Evolutionary conservation across 805 yeast genomes (phyloP), one percentile per base, ranked within the genome.

Genomic region (Saccharomycopsis schoenii): DNA sequence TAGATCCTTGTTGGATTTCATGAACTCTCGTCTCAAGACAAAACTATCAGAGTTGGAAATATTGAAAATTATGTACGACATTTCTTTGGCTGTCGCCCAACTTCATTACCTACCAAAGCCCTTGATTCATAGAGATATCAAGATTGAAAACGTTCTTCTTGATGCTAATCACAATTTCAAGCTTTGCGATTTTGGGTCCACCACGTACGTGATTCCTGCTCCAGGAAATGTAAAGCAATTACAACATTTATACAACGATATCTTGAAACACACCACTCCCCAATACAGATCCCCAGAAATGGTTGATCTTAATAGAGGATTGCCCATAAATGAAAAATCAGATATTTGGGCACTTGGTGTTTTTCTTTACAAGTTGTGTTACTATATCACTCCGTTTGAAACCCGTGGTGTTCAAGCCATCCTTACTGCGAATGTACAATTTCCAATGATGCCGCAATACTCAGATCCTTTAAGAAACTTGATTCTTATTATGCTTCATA

Each of bases 261-360:
- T 88, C 50, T 73, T 87, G 79, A 85, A 82, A 61, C 88, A 88
- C 71, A 88, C 96, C 0, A 88, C 96, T 0, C 92, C 96, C 0
- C 96, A 88, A 69, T 88, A 88, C 69, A 76, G 96, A 65, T 77
- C 91, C 3, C 96, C 96, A 2, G 96, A 88, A 71, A 88, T 88
- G 94, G 75, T 88, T 37, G 93, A 88, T 68, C 74, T 88, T 40
- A 78, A 82, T 58, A 78, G 82, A 61, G 84, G 89, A 2, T 79
- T 80, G 61, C 86, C 93, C 12, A 83, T 88, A 58, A 88, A 88
- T 71, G 94, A 88, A 69, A 88, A 88, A 70, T 82, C 89, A 58
- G 96, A 88, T 70, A 80, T 88, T 24, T 88, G 96, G 96, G 96
- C 96, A 0, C 70, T 88, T 41, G 96, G 96, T 12, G 82, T 88